A percentile compares a stretch with the other conserved stretches of the same genome.
These are phyloP conservation scores for Aureobasidium sp. DNA, from an alignment of 2,329 filamentous ascomycete species.

Conservation along the genomic window DNA sequence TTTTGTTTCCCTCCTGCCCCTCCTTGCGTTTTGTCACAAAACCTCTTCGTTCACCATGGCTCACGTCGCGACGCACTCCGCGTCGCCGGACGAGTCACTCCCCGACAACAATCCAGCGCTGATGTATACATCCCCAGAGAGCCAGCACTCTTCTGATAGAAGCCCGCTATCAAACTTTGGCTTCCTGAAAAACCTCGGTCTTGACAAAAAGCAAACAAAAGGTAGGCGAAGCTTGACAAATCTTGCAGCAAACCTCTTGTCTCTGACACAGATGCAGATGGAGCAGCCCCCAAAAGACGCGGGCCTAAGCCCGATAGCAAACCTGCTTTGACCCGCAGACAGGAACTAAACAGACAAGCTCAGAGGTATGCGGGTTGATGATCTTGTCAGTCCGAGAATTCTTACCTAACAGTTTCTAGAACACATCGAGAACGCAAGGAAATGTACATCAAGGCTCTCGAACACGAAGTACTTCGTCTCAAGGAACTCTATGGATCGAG, in stretches of 20 bases:
- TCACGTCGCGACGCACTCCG: slow-evolving; percentile 3
- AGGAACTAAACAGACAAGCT: slow-evolving; percentile 91
- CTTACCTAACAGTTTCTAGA: slow-evolving; percentile 41
- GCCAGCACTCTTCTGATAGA: slow-evolving; percentile 15
- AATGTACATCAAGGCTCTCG: slow-evolving; percentile 87
- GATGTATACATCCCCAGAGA: slow-evolving; percentile 15
- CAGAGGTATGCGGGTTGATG: slow-evolving; percentile 60
- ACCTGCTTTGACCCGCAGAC: slow-evolving; percentile 81
- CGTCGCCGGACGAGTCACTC: background rate
- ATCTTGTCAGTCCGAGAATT: slow-evolving; percentile 18
- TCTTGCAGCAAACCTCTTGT: slow-evolving; percentile 2
- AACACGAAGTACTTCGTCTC: slow-evolving; percentile 81
- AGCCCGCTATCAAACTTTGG: slow-evolving; percentile 26
- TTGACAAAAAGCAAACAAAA: slow-evolving; percentile 69
- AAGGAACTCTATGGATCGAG: slow-evolving; percentile 76
- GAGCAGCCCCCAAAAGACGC: slow-evolving; percentile 77
- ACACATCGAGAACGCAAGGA: slow-evolving; percentile 97
- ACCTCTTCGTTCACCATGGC: background rate
- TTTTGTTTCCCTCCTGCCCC: slow-evolving; percentile 1
- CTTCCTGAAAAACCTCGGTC: slow-evolving; percentile 56
- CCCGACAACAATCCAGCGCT: slow-evolving; percentile 10
- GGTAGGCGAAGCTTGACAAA: slow-evolving; percentile 41
- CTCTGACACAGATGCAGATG: slow-evolving; percentile 49
- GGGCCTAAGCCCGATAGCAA: slow-evolving; percentile 96
- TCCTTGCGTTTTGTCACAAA: background rate